Conservation (phyloP, 1,284 basidiomycete genomes). For the Austroboletus niveus region DNA sequence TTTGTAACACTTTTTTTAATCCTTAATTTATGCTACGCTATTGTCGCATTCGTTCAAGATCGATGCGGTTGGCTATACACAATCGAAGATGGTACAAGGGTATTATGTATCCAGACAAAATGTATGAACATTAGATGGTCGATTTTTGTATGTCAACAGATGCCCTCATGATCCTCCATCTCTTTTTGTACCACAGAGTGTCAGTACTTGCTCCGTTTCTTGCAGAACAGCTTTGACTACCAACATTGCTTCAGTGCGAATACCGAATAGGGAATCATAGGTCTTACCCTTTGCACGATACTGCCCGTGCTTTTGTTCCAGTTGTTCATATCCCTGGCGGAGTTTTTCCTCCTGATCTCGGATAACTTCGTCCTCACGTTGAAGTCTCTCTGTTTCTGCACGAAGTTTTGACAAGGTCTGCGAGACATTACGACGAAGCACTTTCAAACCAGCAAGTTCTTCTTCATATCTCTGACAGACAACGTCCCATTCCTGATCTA, state of each 20-base stretch:
- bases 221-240: constrained; percentile 58
- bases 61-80: too few species aligned
- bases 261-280: not conserved
- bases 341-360: constrained; percentile 53
- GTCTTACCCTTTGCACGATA: constrained; percentile 57
- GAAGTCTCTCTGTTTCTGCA: constrained; percentile 55
- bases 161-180: constrained; percentile 16
- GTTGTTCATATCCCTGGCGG: constrained; percentile 47
- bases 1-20: too few species aligned
- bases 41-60: too few species aligned
- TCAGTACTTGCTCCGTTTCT: constrained; percentile 51
- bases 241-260: constrained; percentile 10
- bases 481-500: constrained; percentile 57
- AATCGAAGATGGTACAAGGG: not conserved
- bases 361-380: constrained; percentile 53
- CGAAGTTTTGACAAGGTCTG: constrained; percentile 53
- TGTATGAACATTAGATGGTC: not conserved
- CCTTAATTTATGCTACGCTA: too few species aligned
- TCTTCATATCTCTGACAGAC: constrained; percentile 54
- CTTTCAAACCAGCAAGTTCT: constrained; percentile 56
- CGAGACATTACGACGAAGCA: constrained; percentile 52
- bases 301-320: constrained; percentile 54
- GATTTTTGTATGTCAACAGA: not conserved
- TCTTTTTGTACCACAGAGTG: constrained; percentile 46
- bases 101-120: constrained; percentile 2